A percentile compares a stretch with the other conserved stretches of the same genome.
Evolutionary conservation across 306 rosid genomes (phyloP).

Genomic region (Vigna unguiculata): DNA sequence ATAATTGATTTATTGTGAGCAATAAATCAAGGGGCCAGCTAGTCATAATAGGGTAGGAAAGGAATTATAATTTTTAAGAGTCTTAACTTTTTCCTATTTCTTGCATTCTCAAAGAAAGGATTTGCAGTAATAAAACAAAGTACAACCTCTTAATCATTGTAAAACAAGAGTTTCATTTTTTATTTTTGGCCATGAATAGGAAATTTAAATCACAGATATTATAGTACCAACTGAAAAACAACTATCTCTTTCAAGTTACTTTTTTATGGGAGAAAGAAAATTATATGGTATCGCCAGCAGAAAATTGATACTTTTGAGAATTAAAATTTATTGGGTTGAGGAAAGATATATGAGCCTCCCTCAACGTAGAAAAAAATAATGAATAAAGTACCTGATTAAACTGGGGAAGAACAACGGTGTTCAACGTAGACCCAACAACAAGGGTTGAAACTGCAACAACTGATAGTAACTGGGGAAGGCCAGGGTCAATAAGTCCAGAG

Average conservation of each 20-base stretch:
- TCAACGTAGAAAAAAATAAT: background rate
- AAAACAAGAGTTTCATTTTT: background rate
- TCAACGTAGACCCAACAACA: constrained; percentile 82
- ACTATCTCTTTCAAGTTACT: background rate
- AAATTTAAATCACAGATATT: constrained; percentile 23
- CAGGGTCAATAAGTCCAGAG: constrained; percentile 85
- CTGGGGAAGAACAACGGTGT: constrained; percentile 71
- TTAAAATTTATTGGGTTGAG: constrained; percentile 26
- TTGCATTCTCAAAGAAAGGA: constrained; percentile 17
- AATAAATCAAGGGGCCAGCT: constrained; percentile 22
- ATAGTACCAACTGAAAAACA: constrained; percentile 31
- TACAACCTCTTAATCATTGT: constrained; percentile 20
- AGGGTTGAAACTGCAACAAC: constrained; percentile 76
- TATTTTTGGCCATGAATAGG: background rate
- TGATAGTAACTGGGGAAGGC: constrained; percentile 80
- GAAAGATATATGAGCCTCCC: constrained; percentile 29
- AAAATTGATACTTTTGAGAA: constrained; percentile 34
- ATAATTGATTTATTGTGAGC: constrained; percentile 14
- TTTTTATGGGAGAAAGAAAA: constrained; percentile 24
- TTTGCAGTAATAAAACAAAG: constrained; percentile 8
- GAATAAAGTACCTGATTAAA: constrained; percentile 65
- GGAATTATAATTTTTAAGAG: constrained; percentile 4
- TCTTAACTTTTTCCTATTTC: constrained; percentile 18
- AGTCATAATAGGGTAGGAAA: constrained; percentile 6
- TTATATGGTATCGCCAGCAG: constrained; percentile 12